A percentile compares a stretch with the other conserved stretches of the same genome.
Conservation (phyloP, 176 grass and related monocot species). For the Eremochloa ophiuroides region DNA sequence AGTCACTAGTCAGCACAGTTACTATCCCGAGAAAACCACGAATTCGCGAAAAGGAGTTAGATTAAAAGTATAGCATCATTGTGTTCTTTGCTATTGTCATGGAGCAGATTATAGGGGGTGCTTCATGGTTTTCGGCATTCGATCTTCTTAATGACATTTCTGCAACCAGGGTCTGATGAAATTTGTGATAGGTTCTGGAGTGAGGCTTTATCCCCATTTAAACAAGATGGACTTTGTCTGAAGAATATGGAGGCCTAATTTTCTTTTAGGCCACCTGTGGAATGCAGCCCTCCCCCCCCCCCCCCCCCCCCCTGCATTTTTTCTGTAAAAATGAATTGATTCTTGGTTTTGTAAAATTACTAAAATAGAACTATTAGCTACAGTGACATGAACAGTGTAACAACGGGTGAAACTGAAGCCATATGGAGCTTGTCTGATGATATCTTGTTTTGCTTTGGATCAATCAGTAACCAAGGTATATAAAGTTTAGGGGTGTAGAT, state of each 20-base stretch:
- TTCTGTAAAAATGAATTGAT: too few species aligned
- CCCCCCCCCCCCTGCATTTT: too few species aligned
- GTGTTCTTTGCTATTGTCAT: constrained; percentile 5
- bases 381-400: too few species aligned
- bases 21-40: constrained; percentile 6
- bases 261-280: not conserved
- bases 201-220: not conserved
- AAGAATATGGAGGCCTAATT: not conserved
- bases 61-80: constrained; percentile 28
- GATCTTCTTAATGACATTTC: not conserved
- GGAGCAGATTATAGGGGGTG: not conserved
- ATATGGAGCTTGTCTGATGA: too few species aligned
- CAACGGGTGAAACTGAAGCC: too few species aligned
- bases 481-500: too few species aligned
- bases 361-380: too few species aligned
- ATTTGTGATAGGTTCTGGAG: constrained; percentile 16
- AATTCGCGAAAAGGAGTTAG: not conserved
- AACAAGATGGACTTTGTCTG: not conserved
- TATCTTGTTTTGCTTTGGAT: too few species aligned
- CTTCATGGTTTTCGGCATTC: not conserved
- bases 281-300: too few species aligned
- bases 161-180: not conserved
- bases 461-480: too few species aligned
- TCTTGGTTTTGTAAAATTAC: too few species aligned
- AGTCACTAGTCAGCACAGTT: not conserved